A percentile compares a stretch with the other conserved stretches of the same genome.
Evolutionary conservation across 2,329 filamentous ascomycete species (phyloP).

Genomic region (Hypoxylon sp.): DNA sequence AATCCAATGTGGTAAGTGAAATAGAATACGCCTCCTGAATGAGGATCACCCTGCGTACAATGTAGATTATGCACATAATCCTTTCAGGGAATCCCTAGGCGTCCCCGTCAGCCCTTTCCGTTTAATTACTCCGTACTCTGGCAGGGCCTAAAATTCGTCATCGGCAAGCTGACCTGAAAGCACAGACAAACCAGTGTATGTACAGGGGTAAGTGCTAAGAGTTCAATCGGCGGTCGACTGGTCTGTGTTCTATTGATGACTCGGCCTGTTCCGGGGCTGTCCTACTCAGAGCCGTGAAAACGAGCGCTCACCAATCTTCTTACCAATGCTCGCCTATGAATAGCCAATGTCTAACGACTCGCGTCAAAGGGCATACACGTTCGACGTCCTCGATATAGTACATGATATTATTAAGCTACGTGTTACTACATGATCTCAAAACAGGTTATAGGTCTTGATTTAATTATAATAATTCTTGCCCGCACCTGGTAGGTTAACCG

Average conservation of each 20-base stretch:
- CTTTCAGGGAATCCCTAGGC: background rate
- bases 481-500: constrained; percentile 40
- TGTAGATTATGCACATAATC: constrained; percentile 21
- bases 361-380: background rate
- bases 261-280: constrained; percentile 1
- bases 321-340: background rate
- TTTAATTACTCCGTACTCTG: constrained; percentile 19
- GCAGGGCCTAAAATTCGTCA: constrained; percentile 7
- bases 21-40: background rate
- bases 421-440: constrained; percentile 6
- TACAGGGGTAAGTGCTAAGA: too few species aligned
- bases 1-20: background rate
- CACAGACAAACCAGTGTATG: constrained; percentile 2
- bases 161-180: background rate
- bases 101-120: constrained; percentile 4
- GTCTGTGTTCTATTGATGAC: background rate
- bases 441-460: background rate
- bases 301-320: background rate
- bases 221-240: too few species aligned
- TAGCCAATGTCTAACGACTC: background rate
- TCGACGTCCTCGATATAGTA: background rate
- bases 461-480: constrained; percentile 38
- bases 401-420: constrained; percentile 16
- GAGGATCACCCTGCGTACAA: constrained; percentile 1
- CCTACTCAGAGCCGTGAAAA: background rate